Evolutionary conservation across 2,329 filamentous ascomycete species (phyloP).

Genomic region (Anthostomella pinea): DNA sequence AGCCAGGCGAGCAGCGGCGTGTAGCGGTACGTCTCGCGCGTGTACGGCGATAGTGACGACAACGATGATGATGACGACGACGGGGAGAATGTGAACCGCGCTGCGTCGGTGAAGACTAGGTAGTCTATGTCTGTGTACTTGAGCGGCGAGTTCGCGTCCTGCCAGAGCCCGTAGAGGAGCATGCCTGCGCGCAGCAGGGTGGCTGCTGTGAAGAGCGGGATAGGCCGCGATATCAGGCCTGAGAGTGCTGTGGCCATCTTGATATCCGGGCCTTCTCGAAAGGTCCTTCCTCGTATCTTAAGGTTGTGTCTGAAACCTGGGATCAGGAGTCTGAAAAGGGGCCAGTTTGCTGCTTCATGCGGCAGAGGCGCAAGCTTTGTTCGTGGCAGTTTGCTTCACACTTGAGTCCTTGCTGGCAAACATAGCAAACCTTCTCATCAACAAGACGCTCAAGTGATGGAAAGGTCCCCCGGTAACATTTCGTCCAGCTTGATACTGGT

Average conservation of each 20-base stretch:
- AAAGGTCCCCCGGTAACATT: neutral
- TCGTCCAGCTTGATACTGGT: neutral
- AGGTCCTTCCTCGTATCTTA: neutral
- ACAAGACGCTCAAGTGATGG: too few relatives aligned
- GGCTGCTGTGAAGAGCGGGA: slow-evolving; percentile 54
- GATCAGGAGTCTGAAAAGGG: too few relatives aligned
- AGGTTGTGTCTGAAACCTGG: too few relatives aligned
- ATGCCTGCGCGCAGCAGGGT: slow-evolving; percentile 68
- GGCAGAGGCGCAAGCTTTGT: too few relatives aligned
- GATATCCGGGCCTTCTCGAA: neutral
- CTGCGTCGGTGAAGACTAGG: slow-evolving; percentile 93
- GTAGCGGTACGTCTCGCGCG: slow-evolving; percentile 92
- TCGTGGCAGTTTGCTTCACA: too few relatives aligned
- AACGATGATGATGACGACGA: slow-evolving; percentile 79
- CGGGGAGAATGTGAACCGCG: slow-evolving; percentile 70
- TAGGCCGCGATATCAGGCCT: slow-evolving; percentile 36
- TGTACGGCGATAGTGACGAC: slow-evolving; percentile 72
- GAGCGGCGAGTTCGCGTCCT: slow-evolving; percentile 85
- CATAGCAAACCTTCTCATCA: too few relatives aligned
- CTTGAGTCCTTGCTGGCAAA: too few relatives aligned
- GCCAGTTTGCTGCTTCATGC: too few relatives aligned
- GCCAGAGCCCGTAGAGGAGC: slow-evolving; percentile 84
- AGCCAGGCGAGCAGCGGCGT: slow-evolving; percentile 92
- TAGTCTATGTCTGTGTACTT: slow-evolving; percentile 99
- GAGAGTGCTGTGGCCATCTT: slow-evolving; percentile 23